Percentiles rank a stretch among this genome's conserved stretches.
Conservation (phyloP, 306 rosid species). For the Canavalia gladiata region DNA sequence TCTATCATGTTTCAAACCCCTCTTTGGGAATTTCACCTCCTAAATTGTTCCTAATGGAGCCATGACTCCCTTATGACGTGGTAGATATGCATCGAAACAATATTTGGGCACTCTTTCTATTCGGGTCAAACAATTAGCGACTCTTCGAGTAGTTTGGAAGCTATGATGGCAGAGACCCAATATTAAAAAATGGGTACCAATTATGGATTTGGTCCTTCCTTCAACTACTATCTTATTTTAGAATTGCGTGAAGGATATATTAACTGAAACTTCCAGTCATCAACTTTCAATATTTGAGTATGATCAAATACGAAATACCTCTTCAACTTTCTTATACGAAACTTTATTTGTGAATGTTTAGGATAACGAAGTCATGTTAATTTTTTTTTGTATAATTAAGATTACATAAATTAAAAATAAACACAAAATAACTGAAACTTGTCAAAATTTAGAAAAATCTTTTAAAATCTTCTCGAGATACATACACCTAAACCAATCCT, state of each 20-base stretch:
- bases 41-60: no score
- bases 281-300: neutral
- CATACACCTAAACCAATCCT: neutral
- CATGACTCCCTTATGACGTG: constrained; percentile 1
- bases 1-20: no score
- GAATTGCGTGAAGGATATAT: neutral
- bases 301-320: neutral
- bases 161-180: neutral
- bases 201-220: neutral
- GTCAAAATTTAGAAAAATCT: neutral
- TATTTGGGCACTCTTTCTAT: neutral
- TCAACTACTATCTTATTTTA: neutral
- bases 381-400: neutral
- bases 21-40: no score
- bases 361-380: neutral
- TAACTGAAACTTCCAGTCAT: neutral
- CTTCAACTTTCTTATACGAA: no score
- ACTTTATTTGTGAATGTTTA: neutral
- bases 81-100: constrained; percentile 3
- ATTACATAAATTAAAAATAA: neutral
- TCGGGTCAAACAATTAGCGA: neutral
- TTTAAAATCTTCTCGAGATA: neutral
- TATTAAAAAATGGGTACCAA: neutral
- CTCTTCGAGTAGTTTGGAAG: neutral
- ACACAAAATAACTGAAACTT: neutral